A percentile compares a stretch with the other conserved stretches of the same genome.
Conservation (phyloP, 768 basidiomycete species). For the Chiua virens region DNA sequence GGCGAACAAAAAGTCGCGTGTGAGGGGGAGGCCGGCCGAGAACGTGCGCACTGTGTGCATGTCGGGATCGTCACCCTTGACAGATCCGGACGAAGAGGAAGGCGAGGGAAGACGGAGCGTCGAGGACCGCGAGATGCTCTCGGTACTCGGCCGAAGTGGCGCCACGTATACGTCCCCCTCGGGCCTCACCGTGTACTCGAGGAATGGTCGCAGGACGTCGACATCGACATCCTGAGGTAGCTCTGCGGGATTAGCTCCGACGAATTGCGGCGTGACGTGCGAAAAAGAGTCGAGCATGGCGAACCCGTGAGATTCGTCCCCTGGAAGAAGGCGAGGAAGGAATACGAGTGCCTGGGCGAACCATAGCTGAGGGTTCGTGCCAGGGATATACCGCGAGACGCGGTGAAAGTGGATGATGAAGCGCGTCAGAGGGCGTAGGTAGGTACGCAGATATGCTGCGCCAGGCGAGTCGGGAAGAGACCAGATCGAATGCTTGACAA, state of each 20-base stretch:
- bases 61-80: background rate
- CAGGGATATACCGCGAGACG: conserved; percentile 59
- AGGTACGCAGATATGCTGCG: conserved; percentile 3
- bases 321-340: conserved; percentile 57
- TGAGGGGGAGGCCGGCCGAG: conserved; percentile 44
- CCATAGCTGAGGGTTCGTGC: conserved; percentile 59
- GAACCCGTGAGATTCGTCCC: conserved; percentile 66
- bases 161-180: conserved; percentile 43
- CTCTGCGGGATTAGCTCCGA: conserved; percentile 23
- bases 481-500: conserved; percentile 58
- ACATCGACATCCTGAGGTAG: conserved; percentile 28
- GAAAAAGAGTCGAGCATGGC: conserved; percentile 34
- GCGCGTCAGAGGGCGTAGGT: conserved; percentile 50
- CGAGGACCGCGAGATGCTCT: conserved; percentile 55
- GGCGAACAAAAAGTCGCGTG: conserved; percentile 64
- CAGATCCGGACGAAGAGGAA: background rate
- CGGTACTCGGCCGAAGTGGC: conserved; percentile 49
- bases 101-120: conserved; percentile 47
- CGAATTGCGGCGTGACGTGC: conserved; percentile 17
- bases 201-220: conserved; percentile 49
- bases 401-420: conserved; percentile 55
- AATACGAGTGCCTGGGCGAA: conserved; percentile 63
- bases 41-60: background rate
- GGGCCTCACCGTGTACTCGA: conserved; percentile 48
- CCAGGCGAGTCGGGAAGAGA: conserved; percentile 17